phyloP scores from a whole-genome alignment of 176 grass and related monocot genomes.

The Calamus simplicifolius region DNA sequence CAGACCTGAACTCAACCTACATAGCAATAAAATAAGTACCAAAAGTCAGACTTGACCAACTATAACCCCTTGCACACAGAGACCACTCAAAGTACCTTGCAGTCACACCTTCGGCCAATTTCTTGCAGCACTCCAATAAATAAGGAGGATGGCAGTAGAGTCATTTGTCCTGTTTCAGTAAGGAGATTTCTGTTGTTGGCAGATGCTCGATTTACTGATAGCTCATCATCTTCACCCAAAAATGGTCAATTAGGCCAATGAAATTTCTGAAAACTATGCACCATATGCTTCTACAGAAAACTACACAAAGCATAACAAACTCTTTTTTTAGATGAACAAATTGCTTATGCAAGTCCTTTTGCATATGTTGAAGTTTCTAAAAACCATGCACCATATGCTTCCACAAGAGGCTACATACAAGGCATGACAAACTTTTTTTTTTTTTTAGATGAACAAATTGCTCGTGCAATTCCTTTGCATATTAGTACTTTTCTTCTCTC shows the following conservation, averaged over 20 bases:
- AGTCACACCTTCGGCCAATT: constrained; percentile 61
- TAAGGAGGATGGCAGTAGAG: constrained; percentile 31
- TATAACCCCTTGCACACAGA: not conserved
- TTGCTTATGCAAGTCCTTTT: too few relatives aligned
- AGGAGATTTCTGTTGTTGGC: constrained; percentile 34
- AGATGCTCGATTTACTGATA: constrained; percentile 23
- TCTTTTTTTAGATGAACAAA: too few relatives aligned
- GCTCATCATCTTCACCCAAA: constrained; percentile 59
- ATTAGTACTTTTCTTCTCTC: too few relatives aligned
- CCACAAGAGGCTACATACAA: too few relatives aligned
- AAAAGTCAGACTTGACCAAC: constrained; percentile 12
- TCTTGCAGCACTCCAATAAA: constrained; percentile 71
- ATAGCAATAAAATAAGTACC: constrained; percentile 5
- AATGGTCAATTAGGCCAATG: not conserved
- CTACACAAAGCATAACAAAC: too few relatives aligned
- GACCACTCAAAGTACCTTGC: constrained; percentile 37
- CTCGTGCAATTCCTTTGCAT: too few relatives aligned
- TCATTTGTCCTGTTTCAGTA: constrained; percentile 33
- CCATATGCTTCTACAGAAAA: not conserved
- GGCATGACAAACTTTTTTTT: too few relatives aligned
- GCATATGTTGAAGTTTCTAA: too few relatives aligned
- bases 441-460: too few relatives aligned
- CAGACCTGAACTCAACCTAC: constrained; percentile 82
- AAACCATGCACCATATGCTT: too few relatives aligned
- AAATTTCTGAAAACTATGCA: not conserved